Base-by-base conservation (phyloP, 176 grass and related monocot species). In the Carex parvula region DNA sequence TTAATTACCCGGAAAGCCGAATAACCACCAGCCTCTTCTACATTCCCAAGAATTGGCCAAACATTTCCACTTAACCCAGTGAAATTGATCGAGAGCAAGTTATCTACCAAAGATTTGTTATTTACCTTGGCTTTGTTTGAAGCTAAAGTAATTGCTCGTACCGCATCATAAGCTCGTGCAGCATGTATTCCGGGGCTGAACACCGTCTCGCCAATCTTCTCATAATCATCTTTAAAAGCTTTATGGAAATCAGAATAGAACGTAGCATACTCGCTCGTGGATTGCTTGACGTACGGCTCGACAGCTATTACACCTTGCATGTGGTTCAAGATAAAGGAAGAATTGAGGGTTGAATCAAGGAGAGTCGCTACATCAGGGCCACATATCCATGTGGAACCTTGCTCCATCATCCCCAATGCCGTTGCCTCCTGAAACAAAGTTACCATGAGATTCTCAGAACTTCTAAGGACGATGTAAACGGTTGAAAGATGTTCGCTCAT, bases 281-380 rank as follows among this genome's bases (percentile, higher is more conserved):
- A 74, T 26, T 80, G 7, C 62, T 85, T 82, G 17, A 89, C 1
- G 41, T 81, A 85, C 4, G 33, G 59, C 7, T 80, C 22, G 9
- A 89, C 35, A 5, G 77, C 87, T 73, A 89, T 57, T 9, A 82
- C 83, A n/a, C 87, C 87, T 75, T 85, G 87, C 83, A 89, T 85
- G 83, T 85, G 42, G 15, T 48, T 42, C 41, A 79, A 85, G 18
- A 89, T 18, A 66, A 82, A 89, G 13, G 83, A 71, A 20, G 83
- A 64, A 37, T 8, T 32, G 66, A 85, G 53, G 15, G 21, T 81
- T 3, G 87, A 85, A 58, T 89, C 87, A 13, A 89, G 53, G 83
- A 89, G 87, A 5, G 76, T 26, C 4, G 55, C 41, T 30, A 89
- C 39, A 55, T 89, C 87, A 11, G 67, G 75, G 17, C 18, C 66